phyloP scores from a whole-genome alignment of 441 rosid species.

The Erysimum pusillum region DNA sequence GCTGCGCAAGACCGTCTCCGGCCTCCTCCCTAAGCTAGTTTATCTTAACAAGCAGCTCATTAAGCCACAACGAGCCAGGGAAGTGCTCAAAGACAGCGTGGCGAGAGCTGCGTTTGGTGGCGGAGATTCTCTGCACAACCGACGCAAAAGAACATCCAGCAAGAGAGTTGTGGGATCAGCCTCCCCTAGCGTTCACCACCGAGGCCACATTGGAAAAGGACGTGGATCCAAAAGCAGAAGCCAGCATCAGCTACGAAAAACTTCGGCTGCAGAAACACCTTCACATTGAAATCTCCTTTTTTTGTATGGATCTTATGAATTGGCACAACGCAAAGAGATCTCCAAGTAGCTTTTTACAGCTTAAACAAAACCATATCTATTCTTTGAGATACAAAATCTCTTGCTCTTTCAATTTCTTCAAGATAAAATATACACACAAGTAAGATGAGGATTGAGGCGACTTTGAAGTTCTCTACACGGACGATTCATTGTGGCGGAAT shows the following conservation, averaged over 20 bases:
- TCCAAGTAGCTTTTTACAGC: neutral
- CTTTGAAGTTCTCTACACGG: too few relatives aligned
- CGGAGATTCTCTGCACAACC: conserved; percentile 36
- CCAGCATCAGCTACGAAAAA: conserved; percentile 49
- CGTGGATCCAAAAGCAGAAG: conserved; percentile 51
- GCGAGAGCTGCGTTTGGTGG: conserved; percentile 81
- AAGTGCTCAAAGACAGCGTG: conserved; percentile 70
- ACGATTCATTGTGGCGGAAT: too few relatives aligned
- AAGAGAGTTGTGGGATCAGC: conserved; percentile 34
- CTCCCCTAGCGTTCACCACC: conserved; percentile 50
- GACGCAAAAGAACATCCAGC: conserved; percentile 38
- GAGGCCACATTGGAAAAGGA: conserved; percentile 44
- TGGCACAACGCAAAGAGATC: neutral
- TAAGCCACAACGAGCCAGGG: conserved; percentile 82
- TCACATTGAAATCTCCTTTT: conserved; percentile 35
- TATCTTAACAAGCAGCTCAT: conserved; percentile 88
- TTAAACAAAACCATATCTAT: too few relatives aligned
- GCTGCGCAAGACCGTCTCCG: conserved; percentile 76
- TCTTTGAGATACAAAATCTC: too few relatives aligned
- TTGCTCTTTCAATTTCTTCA: too few relatives aligned
- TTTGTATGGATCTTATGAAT: conserved; percentile 7
- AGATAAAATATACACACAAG: too few relatives aligned
- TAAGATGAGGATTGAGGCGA: too few relatives aligned
- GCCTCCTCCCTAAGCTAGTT: conserved; percentile 80
- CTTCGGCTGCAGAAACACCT: conserved; percentile 49